Conservation (phyloP, 108 stramenopile genomes). For the Aurantiochytrium sp. region DNA sequence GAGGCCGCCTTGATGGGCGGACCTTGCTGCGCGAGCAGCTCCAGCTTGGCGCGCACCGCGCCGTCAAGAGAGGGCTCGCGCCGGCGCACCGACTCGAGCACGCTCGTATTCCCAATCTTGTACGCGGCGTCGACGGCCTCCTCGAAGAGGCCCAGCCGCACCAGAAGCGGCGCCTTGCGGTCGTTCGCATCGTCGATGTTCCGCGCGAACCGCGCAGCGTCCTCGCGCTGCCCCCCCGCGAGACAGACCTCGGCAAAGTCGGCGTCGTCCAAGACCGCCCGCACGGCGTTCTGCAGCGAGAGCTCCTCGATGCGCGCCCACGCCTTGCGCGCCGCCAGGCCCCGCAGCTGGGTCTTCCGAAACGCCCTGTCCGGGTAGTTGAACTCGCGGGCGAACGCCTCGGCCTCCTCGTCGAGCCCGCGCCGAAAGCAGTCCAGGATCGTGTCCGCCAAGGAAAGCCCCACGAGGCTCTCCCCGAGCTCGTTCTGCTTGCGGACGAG, state of each 20-base stretch:
- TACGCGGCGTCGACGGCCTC: not conserved
- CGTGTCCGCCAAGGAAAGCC: not conserved
- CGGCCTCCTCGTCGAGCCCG: not conserved
- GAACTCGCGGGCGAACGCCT: not conserved
- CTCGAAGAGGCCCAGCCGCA: not conserved
- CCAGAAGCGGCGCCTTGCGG: not conserved
- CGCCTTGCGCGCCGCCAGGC: conserved; percentile 24
- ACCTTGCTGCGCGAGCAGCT: not conserved
- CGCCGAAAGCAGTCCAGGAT: conserved; percentile 9
- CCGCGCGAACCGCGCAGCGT: not conserved
- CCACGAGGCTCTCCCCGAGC: conserved; percentile 11
- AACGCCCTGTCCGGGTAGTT: not conserved
- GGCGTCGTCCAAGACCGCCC: not conserved
- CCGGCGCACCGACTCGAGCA: not conserved
- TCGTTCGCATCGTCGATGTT: not conserved
- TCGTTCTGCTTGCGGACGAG: not conserved
- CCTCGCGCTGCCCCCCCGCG: not conserved
- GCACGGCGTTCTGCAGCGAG: not conserved
- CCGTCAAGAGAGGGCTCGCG: not conserved
- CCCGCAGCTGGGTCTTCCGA: not conserved
- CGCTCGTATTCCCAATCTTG: conserved; percentile 16
- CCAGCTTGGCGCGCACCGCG: not conserved
- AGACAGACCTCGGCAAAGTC: conserved; percentile 18
- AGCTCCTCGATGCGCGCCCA: not conserved
- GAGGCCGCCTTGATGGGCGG: not conserved